These are phyloP conservation scores for Gentiana straminea DNA, from an alignment of 257 asterid genomes.

Conservation along the genomic window DNA sequence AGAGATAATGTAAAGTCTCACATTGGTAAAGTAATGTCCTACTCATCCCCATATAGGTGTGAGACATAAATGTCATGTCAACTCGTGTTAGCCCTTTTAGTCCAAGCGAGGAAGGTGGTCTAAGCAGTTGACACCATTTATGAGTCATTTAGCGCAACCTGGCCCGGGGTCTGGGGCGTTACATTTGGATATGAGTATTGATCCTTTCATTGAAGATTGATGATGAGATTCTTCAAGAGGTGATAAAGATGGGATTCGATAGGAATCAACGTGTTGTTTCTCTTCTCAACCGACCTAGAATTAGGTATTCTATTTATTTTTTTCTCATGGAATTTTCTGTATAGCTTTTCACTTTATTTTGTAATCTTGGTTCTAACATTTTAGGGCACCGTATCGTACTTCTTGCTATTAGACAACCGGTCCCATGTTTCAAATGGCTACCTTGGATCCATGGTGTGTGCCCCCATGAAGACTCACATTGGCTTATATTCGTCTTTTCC, in stretches of 20 bases:
- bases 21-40: too few species aligned
- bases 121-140: too few species aligned
- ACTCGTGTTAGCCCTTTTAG: too few species aligned
- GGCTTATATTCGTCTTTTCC: background rate
- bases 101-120: too few species aligned
- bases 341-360: background rate
- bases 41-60: too few species aligned
- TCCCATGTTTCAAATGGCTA: conserved; percentile 69
- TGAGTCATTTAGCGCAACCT: too few species aligned
- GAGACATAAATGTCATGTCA: too few species aligned
- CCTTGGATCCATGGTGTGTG: conserved; percentile 63
- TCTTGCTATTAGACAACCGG: conserved; percentile 78
- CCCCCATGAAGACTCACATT: too few species aligned
- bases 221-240: conserved; percentile 85
- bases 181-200: background rate
- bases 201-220: conserved; percentile 48
- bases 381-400: conserved; percentile 87
- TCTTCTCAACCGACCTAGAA: conserved; percentile 70
- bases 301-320: conserved; percentile 41
- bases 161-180: too few species aligned
- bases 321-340: background rate
- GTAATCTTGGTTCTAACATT: conserved; percentile 16
- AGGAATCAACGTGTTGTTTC: conserved; percentile 58
- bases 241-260: conserved; percentile 75
- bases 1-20: too few species aligned